phyloP scores from a whole-genome alignment of 2,329 filamentous ascomycete species.

The Pseudogymnoascus sp. region DNA sequence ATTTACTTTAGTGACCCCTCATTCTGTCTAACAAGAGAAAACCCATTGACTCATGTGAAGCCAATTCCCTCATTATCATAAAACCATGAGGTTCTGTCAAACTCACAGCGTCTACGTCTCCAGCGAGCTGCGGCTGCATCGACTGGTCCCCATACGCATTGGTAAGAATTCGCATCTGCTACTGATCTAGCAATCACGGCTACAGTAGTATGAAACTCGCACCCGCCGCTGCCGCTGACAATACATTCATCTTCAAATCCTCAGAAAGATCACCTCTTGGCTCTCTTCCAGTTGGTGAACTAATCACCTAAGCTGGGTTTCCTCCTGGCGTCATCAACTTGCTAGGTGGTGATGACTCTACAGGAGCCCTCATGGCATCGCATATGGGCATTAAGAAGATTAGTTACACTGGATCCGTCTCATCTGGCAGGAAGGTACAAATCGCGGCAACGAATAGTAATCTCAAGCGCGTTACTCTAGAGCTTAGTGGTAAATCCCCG shows the following conservation, averaged over 20 bases:
- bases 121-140: no score
- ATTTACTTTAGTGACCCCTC: no score
- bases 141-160: no score
- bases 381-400: constrained; percentile 54
- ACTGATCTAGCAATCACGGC: no score
- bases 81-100: no score
- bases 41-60: no score
- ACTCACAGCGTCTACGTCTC: no score
- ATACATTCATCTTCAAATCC: constrained; percentile 68
- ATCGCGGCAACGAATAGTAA: constrained; percentile 51
- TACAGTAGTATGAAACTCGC: constrained; percentile 60
- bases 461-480: constrained; percentile 55
- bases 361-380: constrained; percentile 43
- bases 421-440: constrained; percentile 43
- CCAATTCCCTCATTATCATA: no score
- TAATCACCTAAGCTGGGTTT: constrained; percentile 47
- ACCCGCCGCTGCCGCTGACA: constrained; percentile 61
- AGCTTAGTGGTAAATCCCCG: constrained; percentile 57
- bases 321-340: constrained; percentile 52
- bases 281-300: constrained; percentile 41
- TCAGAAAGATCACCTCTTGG: constrained; percentile 58
- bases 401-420: constrained; percentile 51
- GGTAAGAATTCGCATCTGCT: no score
- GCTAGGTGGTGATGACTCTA: constrained; percentile 42
- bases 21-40: no score